Evolutionary conservation across 805 yeast species (phyloP).

Genomic region (Kodamaea hsintzibuensis): DNA sequence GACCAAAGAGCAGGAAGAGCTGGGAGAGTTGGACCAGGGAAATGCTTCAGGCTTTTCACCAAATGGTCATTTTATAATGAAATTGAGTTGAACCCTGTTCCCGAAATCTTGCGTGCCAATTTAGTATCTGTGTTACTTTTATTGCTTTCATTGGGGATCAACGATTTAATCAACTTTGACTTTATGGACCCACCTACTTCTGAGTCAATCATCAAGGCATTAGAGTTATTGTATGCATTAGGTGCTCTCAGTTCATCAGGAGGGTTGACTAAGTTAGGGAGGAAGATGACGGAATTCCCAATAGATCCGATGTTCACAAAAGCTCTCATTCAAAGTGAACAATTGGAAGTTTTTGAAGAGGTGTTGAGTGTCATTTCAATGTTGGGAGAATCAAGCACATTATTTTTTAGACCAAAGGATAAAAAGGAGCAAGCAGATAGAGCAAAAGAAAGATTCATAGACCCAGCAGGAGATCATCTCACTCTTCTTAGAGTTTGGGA

Average conservation of each 20-base stretch:
- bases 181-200: slow-evolving; percentile 89
- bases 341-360: slow-evolving; percentile 62
- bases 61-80: slow-evolving; percentile 80
- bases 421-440: slow-evolving; percentile 66
- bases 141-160: slow-evolving; percentile 80
- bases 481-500: slow-evolving; percentile 71
- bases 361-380: slow-evolving; percentile 76
- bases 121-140: slow-evolving; percentile 73
- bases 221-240: slow-evolving; percentile 79
- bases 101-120: slow-evolving; percentile 89
- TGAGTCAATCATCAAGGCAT: slow-evolving; percentile 67
- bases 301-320: slow-evolving; percentile 88
- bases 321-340: slow-evolving; percentile 63
- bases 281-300: slow-evolving; percentile 89
- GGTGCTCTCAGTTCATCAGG: slow-evolving; percentile 88
- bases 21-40: slow-evolving; percentile 49
- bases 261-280: slow-evolving; percentile 71
- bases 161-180: slow-evolving; percentile 78
- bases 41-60: slow-evolving; percentile 76
- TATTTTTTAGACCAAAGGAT: slow-evolving; percentile 71
- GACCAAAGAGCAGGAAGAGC: slow-evolving; percentile 51
- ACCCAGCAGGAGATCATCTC: slow-evolving; percentile 74
- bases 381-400: slow-evolving; percentile 74
- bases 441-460: slow-evolving; percentile 55
- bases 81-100: slow-evolving; percentile 75